phyloP scores from a whole-genome alignment of 2,329 filamentous ascomycete species.

The Colletotrichum scovillei region DNA sequence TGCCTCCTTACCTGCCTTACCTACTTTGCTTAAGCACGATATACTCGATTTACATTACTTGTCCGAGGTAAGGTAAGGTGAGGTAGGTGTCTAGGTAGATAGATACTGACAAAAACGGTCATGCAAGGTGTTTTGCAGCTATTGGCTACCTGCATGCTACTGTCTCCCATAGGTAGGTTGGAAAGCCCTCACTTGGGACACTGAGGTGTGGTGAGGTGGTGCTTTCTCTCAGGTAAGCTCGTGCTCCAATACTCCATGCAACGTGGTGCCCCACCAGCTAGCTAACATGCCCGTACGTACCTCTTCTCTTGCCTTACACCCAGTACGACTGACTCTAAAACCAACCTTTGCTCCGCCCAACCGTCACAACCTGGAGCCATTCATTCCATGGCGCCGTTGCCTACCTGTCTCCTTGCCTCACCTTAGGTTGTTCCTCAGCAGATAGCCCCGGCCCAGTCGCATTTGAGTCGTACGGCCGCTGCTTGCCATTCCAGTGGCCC shows the following conservation, averaged over 20 bases:
- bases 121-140: not conserved
- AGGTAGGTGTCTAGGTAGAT: too few species aligned
- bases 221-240: not conserved
- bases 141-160: not conserved
- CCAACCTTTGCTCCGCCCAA: constrained; percentile 25
- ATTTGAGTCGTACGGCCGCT: constrained; percentile 23
- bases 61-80: too few species aligned
- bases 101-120: not conserved
- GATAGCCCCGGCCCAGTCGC: not conserved
- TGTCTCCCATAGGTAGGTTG: not conserved
- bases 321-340: constrained; percentile 21
- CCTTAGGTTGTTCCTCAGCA: not conserved
- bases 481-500: not conserved
- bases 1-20: not conserved
- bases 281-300: not conserved
- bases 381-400: not conserved
- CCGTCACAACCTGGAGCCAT: constrained; percentile 4
- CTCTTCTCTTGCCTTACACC: not conserved
- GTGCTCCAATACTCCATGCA: not conserved
- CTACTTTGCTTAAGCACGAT: not conserved
- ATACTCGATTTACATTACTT: not conserved
- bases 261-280: constrained; percentile 4
- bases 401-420: constrained; percentile 6
- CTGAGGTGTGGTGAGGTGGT: not conserved
- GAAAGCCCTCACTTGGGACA: not conserved